Evolutionary conservation across 352 stramenopile species (phyloP).

Genomic region (Globisporangium canariense): DNA sequence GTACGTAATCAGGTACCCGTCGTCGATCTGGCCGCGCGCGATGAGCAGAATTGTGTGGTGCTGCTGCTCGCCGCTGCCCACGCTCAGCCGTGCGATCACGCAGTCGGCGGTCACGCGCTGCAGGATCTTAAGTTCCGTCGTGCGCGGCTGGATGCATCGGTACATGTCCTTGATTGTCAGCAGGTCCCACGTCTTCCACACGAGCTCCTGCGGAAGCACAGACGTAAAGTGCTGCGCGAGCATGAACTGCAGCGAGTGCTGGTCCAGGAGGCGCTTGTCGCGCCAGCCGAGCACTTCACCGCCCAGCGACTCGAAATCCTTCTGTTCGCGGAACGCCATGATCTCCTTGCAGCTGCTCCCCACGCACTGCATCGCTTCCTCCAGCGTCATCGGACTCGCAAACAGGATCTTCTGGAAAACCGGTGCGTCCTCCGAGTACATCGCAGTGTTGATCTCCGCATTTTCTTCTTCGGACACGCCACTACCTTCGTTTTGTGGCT

Average conservation of each 20-base stretch:
- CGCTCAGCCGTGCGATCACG: conserved; percentile 49
- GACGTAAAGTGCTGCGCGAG: conserved; percentile 52
- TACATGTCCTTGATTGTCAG: conserved; percentile 53
- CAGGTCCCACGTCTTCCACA: conserved; percentile 70
- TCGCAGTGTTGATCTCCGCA: conserved; percentile 13
- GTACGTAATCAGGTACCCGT: conserved; percentile 65
- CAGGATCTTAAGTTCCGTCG: conserved; percentile 44
- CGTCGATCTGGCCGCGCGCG: conserved; percentile 54
- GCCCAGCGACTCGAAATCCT: conserved; percentile 40
- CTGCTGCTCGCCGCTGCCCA: conserved; percentile 32
- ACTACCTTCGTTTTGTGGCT: neutral
- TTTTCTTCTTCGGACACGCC: neutral
- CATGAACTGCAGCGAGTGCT: conserved; percentile 50
- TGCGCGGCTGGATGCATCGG: conserved; percentile 56
- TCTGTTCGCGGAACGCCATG: conserved; percentile 44
- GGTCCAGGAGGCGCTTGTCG: conserved; percentile 39
- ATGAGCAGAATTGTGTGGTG: conserved; percentile 59
- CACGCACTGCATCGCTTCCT: conserved; percentile 43
- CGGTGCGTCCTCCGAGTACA: conserved; percentile 19
- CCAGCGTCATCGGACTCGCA: conserved; percentile 27
- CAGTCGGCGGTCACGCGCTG: conserved; percentile 61
- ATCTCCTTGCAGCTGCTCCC: conserved; percentile 59
- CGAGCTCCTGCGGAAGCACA: conserved; percentile 41
- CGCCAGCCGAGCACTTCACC: conserved; percentile 53
- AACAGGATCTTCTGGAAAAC: conserved; percentile 60